Conservation (phyloP, 768 basidiomycete genomes). For the Lactarius akahatsu region DNA sequence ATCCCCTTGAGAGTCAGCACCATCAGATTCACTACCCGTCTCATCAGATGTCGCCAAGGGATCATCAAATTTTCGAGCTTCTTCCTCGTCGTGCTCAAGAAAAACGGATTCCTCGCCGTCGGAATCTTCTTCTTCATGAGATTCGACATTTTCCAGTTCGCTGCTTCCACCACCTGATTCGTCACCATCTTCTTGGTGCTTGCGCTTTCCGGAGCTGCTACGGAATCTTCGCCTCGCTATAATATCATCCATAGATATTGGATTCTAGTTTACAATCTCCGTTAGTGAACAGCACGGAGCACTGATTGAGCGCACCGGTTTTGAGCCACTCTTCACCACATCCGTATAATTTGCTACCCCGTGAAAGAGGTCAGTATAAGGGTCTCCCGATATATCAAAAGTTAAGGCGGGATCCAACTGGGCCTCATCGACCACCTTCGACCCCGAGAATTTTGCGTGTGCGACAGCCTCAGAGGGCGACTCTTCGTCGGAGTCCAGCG, state of each 20-base stretch:
- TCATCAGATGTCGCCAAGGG: constrained; percentile 25
- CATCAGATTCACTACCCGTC: constrained; percentile 28
- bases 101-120: constrained; percentile 32
- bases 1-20: constrained; percentile 32
- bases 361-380: constrained; percentile 55
- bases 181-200: constrained; percentile 41
- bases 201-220: constrained; percentile 55
- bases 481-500: constrained; percentile 76
- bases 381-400: constrained; percentile 77
- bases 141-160: neutral
- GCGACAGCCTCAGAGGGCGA: constrained; percentile 16
- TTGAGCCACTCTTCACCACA: constrained; percentile 59
- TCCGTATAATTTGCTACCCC: constrained; percentile 47
- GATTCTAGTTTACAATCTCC: constrained; percentile 45
- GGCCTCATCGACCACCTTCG: constrained; percentile 49
- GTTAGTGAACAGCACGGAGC: constrained; percentile 8
- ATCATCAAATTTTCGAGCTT: constrained; percentile 34
- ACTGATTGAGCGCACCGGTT: constrained; percentile 49
- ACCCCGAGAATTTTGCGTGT: constrained; percentile 21
- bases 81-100: constrained; percentile 41
- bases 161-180: neutral
- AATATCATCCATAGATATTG: constrained; percentile 91
- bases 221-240: constrained; percentile 67
- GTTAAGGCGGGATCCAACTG: constrained; percentile 78
- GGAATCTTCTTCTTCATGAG: constrained; percentile 35